A percentile compares a stretch with the other conserved stretches of the same genome.
phyloP scores from a whole-genome alignment of 2,329 filamentous ascomycete genomes.

The Sporothrix dimorphospora region DNA sequence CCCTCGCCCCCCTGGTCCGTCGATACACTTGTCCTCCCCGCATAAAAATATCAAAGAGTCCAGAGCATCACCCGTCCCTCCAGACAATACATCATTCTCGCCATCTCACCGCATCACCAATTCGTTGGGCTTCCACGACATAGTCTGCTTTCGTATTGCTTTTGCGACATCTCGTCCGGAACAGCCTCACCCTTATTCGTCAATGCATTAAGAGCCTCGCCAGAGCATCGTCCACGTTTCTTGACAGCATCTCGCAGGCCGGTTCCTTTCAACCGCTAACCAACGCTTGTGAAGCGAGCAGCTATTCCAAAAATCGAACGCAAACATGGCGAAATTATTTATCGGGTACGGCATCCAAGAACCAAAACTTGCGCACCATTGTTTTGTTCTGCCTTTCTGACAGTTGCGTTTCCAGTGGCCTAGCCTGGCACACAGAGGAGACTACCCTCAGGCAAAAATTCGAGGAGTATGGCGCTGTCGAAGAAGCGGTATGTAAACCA shows the following conservation, averaged over 20 bases:
- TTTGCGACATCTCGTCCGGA: background rate
- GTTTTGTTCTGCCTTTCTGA: conserved; percentile 31
- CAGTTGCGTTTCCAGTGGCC: conserved; percentile 65
- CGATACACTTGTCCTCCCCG: conserved; percentile 7
- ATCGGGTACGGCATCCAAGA: conserved; percentile 66
- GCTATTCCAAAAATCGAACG: background rate
- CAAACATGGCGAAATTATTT: conserved; percentile 52
- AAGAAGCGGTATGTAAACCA: conserved; percentile 81
- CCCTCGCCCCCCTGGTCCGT: background rate
- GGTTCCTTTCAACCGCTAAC: background rate
- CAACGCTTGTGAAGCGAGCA: background rate
- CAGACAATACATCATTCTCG: background rate
- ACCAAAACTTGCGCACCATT: background rate
- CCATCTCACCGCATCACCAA: background rate
- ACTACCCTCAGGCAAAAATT: conserved; percentile 85
- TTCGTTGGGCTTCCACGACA: background rate
- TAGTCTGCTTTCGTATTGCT: background rate
- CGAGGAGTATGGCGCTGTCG: conserved; percentile 84
- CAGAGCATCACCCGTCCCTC: background rate
- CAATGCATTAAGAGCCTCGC: background rate
- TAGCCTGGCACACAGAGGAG: conserved; percentile 98
- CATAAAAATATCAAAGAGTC: background rate
- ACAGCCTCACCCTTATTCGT: background rate
- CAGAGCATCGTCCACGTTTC: background rate
- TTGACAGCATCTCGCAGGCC: background rate